Evolutionary conservation across 495 filamentous ascomycete species (phyloP).

Genomic region (Lophiotrema nucula): DNA sequence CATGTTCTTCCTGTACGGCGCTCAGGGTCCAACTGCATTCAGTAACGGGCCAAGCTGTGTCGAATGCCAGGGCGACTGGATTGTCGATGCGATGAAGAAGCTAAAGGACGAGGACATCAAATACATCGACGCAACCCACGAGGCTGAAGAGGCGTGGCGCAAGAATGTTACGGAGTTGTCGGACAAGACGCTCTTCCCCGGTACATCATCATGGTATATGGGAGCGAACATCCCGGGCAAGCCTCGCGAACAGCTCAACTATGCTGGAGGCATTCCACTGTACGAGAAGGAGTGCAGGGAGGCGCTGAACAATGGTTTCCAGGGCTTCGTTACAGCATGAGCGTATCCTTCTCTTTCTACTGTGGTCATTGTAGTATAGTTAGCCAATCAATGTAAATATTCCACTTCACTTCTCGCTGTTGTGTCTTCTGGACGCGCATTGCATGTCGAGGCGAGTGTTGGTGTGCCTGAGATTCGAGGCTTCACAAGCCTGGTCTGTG

Average conservation of each 20-base stretch:
- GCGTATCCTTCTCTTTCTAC: neutral
- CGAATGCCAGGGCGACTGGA: conserved; percentile 54
- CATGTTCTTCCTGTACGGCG: conserved; percentile 54
- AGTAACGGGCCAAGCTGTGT: conserved; percentile 50
- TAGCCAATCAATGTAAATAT: too few relatives aligned
- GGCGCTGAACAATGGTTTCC: conserved; percentile 34
- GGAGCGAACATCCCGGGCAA: conserved; percentile 51
- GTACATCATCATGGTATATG: conserved; percentile 43
- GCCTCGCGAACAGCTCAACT: conserved; percentile 46
- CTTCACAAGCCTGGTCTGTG: neutral
- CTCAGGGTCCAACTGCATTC: conserved; percentile 52
- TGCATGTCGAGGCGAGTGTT: too few relatives aligned
- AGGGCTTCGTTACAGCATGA: conserved; percentile 33
- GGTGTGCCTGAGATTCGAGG: too few relatives aligned
- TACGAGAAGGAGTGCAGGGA: conserved; percentile 40
- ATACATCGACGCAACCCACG: conserved; percentile 46
- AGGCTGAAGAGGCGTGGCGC: conserved; percentile 52
- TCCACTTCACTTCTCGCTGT: too few relatives aligned
- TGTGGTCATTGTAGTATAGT: too few relatives aligned
- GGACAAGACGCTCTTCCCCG: conserved; percentile 51
- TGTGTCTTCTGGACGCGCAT: too few relatives aligned
- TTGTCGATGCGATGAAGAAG: conserved; percentile 49
- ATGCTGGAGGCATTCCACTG: conserved; percentile 42
- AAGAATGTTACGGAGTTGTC: conserved; percentile 40
- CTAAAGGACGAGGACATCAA: conserved; percentile 45